These are phyloP conservation scores for Termitomyces sp. DNA, from an alignment of 768 basidiomycete species.

Conservation along the genomic window DNA sequence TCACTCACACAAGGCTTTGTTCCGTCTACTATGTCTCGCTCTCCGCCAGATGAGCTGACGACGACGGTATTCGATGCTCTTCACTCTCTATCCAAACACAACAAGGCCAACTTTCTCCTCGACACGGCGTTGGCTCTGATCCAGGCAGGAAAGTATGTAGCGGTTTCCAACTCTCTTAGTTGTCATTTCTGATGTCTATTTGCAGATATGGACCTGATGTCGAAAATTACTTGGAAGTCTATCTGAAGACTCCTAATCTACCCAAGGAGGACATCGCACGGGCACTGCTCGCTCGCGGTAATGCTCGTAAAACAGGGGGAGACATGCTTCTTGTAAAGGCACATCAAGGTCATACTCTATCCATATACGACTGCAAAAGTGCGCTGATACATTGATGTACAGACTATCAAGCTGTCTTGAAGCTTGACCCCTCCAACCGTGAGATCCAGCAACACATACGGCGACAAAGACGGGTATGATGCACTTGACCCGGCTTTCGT, in stretches of 20 bases:
- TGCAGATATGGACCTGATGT: constrained; percentile 58
- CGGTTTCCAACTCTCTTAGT: neutral
- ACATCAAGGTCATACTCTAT: constrained; percentile 42
- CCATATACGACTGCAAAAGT: neutral
- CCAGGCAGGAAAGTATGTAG: constrained; percentile 42
- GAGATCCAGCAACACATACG: constrained; percentile 48
- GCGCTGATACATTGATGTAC: neutral
- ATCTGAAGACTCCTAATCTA: constrained; percentile 55
- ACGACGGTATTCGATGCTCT: constrained; percentile 43
- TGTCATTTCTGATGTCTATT: constrained; percentile 2
- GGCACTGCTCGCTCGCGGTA: constrained; percentile 55
- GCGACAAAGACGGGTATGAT: constrained; percentile 38
- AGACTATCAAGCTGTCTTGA: constrained; percentile 60
- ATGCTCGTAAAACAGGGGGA: constrained; percentile 50
- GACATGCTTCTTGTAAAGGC: constrained; percentile 53
- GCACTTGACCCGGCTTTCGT: neutral
- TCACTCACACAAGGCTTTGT: neutral
- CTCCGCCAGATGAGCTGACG: constrained; percentile 45
- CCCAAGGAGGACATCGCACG: constrained; percentile 43
- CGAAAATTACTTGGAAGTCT: constrained; percentile 63
- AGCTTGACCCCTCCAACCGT: constrained; percentile 55
- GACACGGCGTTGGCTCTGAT: constrained; percentile 46
- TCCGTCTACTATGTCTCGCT: constrained; percentile 15
- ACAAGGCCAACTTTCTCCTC: constrained; percentile 47
- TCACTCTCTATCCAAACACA: constrained; percentile 35